Base-by-base conservation (phyloP, 371 early-diverging fungal species). In the Mortierella sp. region DNA sequence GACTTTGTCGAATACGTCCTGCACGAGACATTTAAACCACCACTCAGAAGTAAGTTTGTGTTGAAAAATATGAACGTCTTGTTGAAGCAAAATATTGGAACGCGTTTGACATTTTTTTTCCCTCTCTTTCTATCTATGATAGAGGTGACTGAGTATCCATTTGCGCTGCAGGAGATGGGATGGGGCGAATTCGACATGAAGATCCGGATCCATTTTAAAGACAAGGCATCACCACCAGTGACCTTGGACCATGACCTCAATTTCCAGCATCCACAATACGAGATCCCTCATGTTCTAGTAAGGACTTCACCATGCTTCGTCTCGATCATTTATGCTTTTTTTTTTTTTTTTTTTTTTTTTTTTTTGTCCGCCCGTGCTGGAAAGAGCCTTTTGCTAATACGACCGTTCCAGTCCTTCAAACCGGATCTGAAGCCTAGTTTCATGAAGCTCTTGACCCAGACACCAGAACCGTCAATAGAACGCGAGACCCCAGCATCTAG, bases 171-270 rank as follows among this genome's bases (percentile, higher is more conserved):
- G 65, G 87, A 90, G 68, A 83, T 85, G 68, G 90, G 90, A 16
- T 90, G 90, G 90, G 90, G 90, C 26, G 88, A 88, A 66, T 90
- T 90, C 65, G 90, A 90, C 82, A 81, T 90, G 77, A 72, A 83
- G 16, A 82, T 89, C 21, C 64, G 82, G 25, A 71, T 90, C 4
- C 82, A 85, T 62, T 88, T 88, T 65, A 65, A 71, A 26, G 68
- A 86, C 63, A 71, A 83, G 25, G 18, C 73, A 56, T 61, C 76
- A 11, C 82, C 81, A 46, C 84, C 86, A 18, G 70, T 80, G 61
- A 79, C 70, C 19, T 80, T 90, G 26, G 69, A 76, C 45, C 87
- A 86, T 70, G 89, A 90, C 62, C 83, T 90, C 51, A 87, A 86
- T 71, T 90, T 90, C 62, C 81, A 82, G 15, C 81, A 84, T 53